Percentiles rank a stretch among this genome's conserved stretches.
These are phyloP conservation scores for Colletotrichum sp. DNA, from an alignment of 2,329 filamentous ascomycete species.

Conservation along the genomic window DNA sequence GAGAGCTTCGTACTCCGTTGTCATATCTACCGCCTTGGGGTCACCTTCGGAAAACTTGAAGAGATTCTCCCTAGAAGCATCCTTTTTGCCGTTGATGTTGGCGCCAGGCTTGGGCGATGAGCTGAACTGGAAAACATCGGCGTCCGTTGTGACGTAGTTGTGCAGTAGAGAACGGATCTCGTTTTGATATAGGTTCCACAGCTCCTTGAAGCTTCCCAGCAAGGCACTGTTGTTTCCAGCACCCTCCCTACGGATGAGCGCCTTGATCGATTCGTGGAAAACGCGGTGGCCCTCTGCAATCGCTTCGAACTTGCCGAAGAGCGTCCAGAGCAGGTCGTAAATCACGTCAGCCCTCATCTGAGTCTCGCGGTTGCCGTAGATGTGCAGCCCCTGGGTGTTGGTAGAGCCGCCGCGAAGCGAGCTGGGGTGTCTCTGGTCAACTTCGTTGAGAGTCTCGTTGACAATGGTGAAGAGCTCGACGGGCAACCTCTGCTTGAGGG, in stretches of 20 bases:
- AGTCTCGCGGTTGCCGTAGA: slow-evolving; percentile 73
- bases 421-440: slow-evolving; percentile 91
- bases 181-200: slow-evolving; percentile 98
- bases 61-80: slow-evolving; percentile 65
- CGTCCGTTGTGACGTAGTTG: slow-evolving; percentile 94
- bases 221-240: slow-evolving; percentile 68
- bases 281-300: slow-evolving; percentile 96
- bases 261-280: slow-evolving; percentile 88
- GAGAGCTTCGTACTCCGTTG: slow-evolving; percentile 84
- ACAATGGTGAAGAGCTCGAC: slow-evolving; percentile 94
- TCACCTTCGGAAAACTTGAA: slow-evolving; percentile 90
- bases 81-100: slow-evolving; percentile 50
- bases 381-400: slow-evolving; percentile 61
- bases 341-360: slow-evolving; percentile 84
- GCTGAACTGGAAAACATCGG: slow-evolving; percentile 71
- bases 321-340: slow-evolving; percentile 86
- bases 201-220: slow-evolving; percentile 88
- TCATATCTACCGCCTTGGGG: slow-evolving; percentile 77
- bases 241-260: slow-evolving; percentile 83
- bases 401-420: slow-evolving; percentile 65
- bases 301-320: slow-evolving; percentile 96
- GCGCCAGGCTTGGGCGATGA: slow-evolving; percentile 56
- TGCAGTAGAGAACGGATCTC: slow-evolving; percentile 94
- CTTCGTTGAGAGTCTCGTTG: slow-evolving; percentile 92
- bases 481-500: slow-evolving; percentile 89